These are phyloP conservation scores for Linnemannia exigua DNA, from an alignment of 192 early-diverging fungal genomes.

Conservation along the genomic window DNA sequence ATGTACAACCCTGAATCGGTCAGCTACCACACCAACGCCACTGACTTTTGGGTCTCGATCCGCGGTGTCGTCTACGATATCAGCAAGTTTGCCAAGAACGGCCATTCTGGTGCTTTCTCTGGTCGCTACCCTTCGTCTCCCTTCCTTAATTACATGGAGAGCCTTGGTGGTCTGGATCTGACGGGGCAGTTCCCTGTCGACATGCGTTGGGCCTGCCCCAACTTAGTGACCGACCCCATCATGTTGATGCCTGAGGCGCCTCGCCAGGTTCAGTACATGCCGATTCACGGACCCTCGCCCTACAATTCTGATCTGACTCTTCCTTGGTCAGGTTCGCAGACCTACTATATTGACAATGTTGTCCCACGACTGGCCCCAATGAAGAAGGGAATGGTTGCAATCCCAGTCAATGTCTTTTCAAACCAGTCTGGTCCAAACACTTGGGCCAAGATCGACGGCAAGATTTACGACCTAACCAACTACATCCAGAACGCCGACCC, in stretches of 20 bases:
- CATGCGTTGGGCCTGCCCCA: constrained; percentile 45
- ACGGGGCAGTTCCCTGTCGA: constrained; percentile 72
- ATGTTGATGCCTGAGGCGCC: constrained; percentile 10
- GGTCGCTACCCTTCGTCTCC: constrained; percentile 45
- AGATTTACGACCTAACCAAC: constrained; percentile 77
- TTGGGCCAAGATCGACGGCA: constrained; percentile 67
- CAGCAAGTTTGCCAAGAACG: constrained; percentile 69
- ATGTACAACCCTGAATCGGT: constrained; percentile 72
- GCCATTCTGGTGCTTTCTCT: constrained; percentile 57
- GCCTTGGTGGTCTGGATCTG: constrained; percentile 70
- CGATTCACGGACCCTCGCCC: constrained; percentile 35
- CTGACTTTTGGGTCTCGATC: constrained; percentile 74
- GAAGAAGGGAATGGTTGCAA: constrained; percentile 76
- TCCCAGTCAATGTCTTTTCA: constrained; percentile 70
- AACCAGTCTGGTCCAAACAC: constrained; percentile 60
- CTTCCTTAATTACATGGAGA: constrained; percentile 46
- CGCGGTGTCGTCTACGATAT: constrained; percentile 78
- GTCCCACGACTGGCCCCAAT: constrained; percentile 65
- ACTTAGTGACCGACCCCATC: constrained; percentile 32
- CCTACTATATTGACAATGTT: constrained; percentile 56
- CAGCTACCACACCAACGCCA: constrained; percentile 64
- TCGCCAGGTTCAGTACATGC: constrained; percentile 15
- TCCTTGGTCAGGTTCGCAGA: constrained; percentile 26
- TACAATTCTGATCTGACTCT: constrained; percentile 8
- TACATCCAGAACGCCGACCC: constrained; percentile 68